These are phyloP conservation scores for Sistotremastrum niveocremeum DNA, from an alignment of 768 basidiomycete species.

Conservation along the genomic window DNA sequence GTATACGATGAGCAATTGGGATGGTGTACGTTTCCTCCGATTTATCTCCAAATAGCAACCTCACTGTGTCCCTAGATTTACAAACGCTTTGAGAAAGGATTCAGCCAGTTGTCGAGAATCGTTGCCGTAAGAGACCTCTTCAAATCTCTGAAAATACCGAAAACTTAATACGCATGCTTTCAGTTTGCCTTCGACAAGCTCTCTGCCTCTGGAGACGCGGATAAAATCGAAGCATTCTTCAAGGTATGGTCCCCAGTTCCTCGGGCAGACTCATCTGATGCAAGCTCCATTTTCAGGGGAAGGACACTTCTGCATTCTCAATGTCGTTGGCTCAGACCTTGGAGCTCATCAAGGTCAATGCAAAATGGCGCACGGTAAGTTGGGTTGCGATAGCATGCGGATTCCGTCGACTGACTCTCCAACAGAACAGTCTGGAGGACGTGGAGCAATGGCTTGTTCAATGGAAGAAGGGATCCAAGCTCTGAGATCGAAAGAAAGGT, in stretches of 20 bases:
- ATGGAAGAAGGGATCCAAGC: conserved; percentile 2
- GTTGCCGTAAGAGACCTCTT: conserved; percentile 4
- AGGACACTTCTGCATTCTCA: conserved; percentile 57
- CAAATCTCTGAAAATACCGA: neutral
- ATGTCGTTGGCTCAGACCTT: conserved; percentile 51
- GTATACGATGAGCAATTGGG: conserved; percentile 62
- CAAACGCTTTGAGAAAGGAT: conserved; percentile 52
- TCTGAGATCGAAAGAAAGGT: neutral
- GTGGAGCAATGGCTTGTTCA: conserved; percentile 7
- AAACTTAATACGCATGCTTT: neutral
- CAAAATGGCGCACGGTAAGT: conserved; percentile 48
- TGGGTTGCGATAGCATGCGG: neutral
- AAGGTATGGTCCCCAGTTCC: conserved; percentile 29
- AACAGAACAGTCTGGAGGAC: conserved; percentile 7
- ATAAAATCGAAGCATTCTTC: conserved; percentile 59
- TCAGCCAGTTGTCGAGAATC: conserved; percentile 18
- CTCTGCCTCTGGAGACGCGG: conserved; percentile 54
- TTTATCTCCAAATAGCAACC: neutral
- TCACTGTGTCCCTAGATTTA: conserved; percentile 29
- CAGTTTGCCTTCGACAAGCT: conserved; percentile 32
- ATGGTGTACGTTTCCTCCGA: conserved; percentile 28
- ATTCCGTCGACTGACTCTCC: neutral
- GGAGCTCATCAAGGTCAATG: conserved; percentile 50
- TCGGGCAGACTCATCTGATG: conserved; percentile 8
- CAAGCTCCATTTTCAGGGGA: conserved; percentile 26